Percentiles rank a stretch among this genome's conserved stretches.
phyloP scores from a whole-genome alignment of 2,329 filamentous ascomycete genomes.

The Beauveria australis region DNA sequence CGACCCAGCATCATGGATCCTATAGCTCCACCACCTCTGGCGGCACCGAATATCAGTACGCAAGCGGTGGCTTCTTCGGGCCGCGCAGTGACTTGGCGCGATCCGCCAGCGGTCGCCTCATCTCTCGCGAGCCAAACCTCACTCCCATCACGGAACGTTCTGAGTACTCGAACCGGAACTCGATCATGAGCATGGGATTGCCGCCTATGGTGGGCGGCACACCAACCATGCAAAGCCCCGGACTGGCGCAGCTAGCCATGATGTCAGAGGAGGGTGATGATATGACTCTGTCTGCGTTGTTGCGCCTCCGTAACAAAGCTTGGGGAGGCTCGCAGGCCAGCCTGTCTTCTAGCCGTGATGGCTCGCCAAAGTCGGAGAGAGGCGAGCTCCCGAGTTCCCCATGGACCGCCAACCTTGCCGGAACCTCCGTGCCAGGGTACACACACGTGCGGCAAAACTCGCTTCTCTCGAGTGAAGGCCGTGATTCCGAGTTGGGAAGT shows the following conservation, averaged over 20 bases:
- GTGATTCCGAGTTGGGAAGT: slow-evolving; percentile 39
- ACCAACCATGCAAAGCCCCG: slow-evolving; percentile 53
- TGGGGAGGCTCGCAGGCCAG: slow-evolving; percentile 79
- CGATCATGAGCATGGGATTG: slow-evolving; percentile 62
- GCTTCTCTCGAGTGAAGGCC: slow-evolving; percentile 39
- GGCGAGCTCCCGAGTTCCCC: slow-evolving; percentile 40
- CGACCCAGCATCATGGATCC: slow-evolving; percentile 34
- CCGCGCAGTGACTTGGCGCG: slow-evolving; percentile 59
- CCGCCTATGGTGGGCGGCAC: slow-evolving; percentile 34
- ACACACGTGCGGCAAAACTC: slow-evolving; percentile 41
- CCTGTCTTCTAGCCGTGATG: slow-evolving; percentile 46
- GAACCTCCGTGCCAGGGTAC: slow-evolving; percentile 13
- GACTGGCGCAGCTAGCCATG: slow-evolving; percentile 68
- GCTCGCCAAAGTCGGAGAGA: slow-evolving; percentile 41
- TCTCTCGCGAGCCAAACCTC: slow-evolving; percentile 78
- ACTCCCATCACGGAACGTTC: slow-evolving; percentile 95
- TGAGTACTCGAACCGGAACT: slow-evolving; percentile 93
- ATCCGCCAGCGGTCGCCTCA: slow-evolving; percentile 63
- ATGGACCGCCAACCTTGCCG: slow-evolving; percentile 16
- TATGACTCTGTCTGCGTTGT: slow-evolving; percentile 64
- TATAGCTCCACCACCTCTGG: slow-evolving; percentile 29
- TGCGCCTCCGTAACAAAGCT: slow-evolving; percentile 64
- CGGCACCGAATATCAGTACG: slow-evolving; percentile 45
- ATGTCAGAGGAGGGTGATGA: slow-evolving; percentile 50
- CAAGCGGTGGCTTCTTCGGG: slow-evolving; percentile 85